phyloP scores from a whole-genome alignment of 441 rosid species.

The Pelargonium australe region DNA sequence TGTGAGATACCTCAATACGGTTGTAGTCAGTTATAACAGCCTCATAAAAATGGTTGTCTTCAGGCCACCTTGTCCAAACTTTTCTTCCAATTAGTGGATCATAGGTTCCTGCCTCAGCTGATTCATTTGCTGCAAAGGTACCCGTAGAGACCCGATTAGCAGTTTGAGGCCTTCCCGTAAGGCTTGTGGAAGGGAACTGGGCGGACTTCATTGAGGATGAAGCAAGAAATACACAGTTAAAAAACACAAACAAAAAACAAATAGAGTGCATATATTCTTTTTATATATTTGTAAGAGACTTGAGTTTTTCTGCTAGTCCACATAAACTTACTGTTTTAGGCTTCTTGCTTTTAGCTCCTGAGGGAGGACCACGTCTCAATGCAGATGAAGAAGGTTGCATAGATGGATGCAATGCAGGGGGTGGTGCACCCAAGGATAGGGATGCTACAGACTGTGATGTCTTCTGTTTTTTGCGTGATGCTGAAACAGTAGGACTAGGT shows the following conservation, averaged over 20 bases:
- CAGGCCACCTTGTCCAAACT: slow-evolving; percentile 11
- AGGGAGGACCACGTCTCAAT: slow-evolving; percentile 68
- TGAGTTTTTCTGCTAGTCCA: slow-evolving; percentile 7
- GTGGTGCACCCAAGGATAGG: slow-evolving; percentile 71
- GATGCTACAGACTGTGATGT: slow-evolving; percentile 86
- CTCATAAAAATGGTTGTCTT: slow-evolving; percentile 7
- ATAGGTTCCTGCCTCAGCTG: slow-evolving; percentile 4
- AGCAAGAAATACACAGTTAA: not conserved
- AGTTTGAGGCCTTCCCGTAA: not conserved
- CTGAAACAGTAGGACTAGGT: slow-evolving; percentile 90
- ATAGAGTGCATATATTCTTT: slow-evolving; percentile 54
- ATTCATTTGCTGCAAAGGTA: slow-evolving; percentile 4
- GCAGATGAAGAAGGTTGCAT: slow-evolving; percentile 78
- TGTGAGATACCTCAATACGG: slow-evolving; percentile 40
- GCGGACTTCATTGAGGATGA: slow-evolving; percentile 1
- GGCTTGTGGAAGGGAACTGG: slow-evolving; percentile 2
- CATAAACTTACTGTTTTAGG: slow-evolving; percentile 69
- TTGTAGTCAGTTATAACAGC: slow-evolving; percentile 10
- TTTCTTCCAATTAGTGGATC: slow-evolving; percentile 8
- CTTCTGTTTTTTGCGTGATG: slow-evolving; percentile 87
- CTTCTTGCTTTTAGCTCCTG: slow-evolving; percentile 74
- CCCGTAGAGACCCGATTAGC: slow-evolving; percentile 1
- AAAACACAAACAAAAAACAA: slow-evolving; percentile 46
- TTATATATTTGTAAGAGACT: slow-evolving; percentile 12
- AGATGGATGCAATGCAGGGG: slow-evolving; percentile 72